Percentiles rank a stretch among this genome's conserved stretches.
Evolutionary conservation across 345 rosid genomes (phyloP).

Genomic region (Eutrema heterophyllum): DNA sequence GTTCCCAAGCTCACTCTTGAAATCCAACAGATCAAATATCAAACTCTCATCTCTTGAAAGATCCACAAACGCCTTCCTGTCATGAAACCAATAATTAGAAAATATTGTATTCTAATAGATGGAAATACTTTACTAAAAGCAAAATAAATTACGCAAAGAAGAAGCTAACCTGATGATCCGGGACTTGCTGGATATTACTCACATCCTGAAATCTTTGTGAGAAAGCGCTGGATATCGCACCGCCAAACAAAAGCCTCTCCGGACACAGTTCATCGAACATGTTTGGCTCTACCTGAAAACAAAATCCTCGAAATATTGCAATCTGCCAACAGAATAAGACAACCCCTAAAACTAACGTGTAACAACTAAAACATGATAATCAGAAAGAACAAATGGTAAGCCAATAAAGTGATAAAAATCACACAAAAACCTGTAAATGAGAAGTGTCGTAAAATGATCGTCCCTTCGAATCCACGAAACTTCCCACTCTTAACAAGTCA

Average conservation of each 20-base stretch:
- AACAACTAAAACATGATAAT: too few species aligned
- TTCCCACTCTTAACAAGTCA: too few species aligned
- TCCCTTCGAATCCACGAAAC: too few species aligned
- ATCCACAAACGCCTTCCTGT: slow-evolving; percentile 78
- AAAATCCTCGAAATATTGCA: background rate
- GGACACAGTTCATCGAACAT: slow-evolving; percentile 39
- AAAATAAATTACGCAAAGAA: background rate
- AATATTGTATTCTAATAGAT: background rate
- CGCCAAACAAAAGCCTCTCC: slow-evolving; percentile 54
- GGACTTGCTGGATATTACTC: slow-evolving; percentile 60
- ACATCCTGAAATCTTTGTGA: slow-evolving; percentile 59
- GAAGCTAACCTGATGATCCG: slow-evolving; percentile 58
- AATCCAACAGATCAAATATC: slow-evolving; percentile 65
- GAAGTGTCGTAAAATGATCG: too few species aligned
- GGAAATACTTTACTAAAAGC: too few species aligned
- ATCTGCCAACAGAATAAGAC: background rate
- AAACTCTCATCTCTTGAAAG: slow-evolving; percentile 79
- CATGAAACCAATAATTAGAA: slow-evolving; percentile 11
- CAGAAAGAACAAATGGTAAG: too few species aligned
- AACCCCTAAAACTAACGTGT: background rate
- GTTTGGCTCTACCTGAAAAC: background rate
- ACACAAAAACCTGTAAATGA: too few species aligned
- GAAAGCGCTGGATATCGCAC: slow-evolving; percentile 43
- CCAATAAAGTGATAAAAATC: too few species aligned
- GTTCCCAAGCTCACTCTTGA: slow-evolving; percentile 54